These are phyloP conservation scores for Aspergillus novoparasiticus DNA, from an alignment of 2,329 filamentous ascomycete genomes.

Conservation along the genomic window DNA sequence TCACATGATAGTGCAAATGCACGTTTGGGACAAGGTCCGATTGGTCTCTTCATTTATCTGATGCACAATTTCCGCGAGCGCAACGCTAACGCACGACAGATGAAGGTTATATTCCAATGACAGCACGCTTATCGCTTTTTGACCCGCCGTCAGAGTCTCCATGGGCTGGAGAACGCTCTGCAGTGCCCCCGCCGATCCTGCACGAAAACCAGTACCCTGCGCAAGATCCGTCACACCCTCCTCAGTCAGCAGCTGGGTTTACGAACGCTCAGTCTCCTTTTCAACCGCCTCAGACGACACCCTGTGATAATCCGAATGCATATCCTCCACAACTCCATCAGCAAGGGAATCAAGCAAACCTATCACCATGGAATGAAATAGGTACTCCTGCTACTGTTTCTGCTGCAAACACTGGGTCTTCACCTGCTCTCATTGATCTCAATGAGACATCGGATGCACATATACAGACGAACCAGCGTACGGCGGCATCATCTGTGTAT, in stretches of 20 bases:
- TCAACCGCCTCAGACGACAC: slow-evolving; percentile 12
- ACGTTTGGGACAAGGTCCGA: slow-evolving; percentile 37
- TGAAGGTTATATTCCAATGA: slow-evolving; percentile 45
- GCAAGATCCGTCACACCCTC: neutral
- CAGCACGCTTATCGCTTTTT: slow-evolving; percentile 40
- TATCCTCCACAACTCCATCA: slow-evolving; percentile 10
- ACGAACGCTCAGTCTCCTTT: slow-evolving; percentile 18
- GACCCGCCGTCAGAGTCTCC: slow-evolving; percentile 31
- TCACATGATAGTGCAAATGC: slow-evolving; percentile 27
- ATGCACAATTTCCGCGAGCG: neutral
- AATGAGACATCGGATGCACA: slow-evolving; percentile 19
- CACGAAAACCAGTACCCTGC: slow-evolving; percentile 15
- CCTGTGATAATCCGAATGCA: neutral
- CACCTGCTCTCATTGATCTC: slow-evolving; percentile 37
- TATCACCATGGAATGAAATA: slow-evolving; percentile 22
- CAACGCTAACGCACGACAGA: slow-evolving; percentile 19
- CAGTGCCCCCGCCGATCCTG: slow-evolving; percentile 11
- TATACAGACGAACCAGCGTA: slow-evolving; percentile 9
- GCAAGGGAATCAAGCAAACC: slow-evolving; percentile 13
- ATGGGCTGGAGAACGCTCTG: slow-evolving; percentile 28
- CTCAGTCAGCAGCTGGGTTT: slow-evolving; percentile 6
- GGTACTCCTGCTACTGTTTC: slow-evolving; percentile 27
- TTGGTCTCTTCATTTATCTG: neutral
- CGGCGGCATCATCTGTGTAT: slow-evolving; percentile 17
- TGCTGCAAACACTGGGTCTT: slow-evolving; percentile 31